Base-by-base conservation (phyloP, 176 grass and related monocot genomes). In the Phoenix dactylifera region DNA sequence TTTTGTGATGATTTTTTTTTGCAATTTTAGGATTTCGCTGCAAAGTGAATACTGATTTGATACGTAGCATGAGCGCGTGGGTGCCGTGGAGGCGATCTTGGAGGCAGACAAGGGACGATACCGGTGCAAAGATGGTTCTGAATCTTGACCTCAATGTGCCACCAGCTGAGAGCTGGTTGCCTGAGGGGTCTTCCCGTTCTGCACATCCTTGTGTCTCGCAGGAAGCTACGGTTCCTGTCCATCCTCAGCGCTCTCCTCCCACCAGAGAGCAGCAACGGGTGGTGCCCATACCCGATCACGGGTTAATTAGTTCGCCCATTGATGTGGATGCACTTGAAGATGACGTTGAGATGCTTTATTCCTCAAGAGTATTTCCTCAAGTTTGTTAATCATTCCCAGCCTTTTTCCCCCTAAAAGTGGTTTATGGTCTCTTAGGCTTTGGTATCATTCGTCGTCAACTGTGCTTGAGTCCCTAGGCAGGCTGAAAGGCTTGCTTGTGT, bases 251-350 rank as follows among this genome's bases (percentile, higher is more conserved):
- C 54, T 23, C 2, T 23, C 3, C 20, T 22, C 52, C 65, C 16
- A 30, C n/a, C 15, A 4, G 65, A 22, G 60, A 39, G 10, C 48
- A 63, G 26, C 70, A 74, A 55, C 48, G 55, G 70, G 51, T 18
- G 26, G 19, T 69, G 59, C 54, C 16, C 2, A 15, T 68, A 16
- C 7, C 24, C 26, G 44, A 53, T 52, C 6, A 22, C 9, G 76
- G 75, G 26, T 66, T 65, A 63, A 69, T 73, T 70, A 70, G 63
- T 66, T 76, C 48, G 16, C 75, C 72, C 19, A 90, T 86, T 12
- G 70, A 82, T 50, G 79, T 90, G 16, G 87, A 80, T 6, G 78
- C 26, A 18, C 78, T 82, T 4, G 78, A 89, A 58, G 86, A 89
- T 77, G 87, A 90, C 62, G 68, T 74, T 32, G 44, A 69, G 49